Evolutionary conservation across 164 flowering plant species (phyloP), one percentile per base, ranked within the genome.

Genomic region (Taxillus chinensis): DNA sequence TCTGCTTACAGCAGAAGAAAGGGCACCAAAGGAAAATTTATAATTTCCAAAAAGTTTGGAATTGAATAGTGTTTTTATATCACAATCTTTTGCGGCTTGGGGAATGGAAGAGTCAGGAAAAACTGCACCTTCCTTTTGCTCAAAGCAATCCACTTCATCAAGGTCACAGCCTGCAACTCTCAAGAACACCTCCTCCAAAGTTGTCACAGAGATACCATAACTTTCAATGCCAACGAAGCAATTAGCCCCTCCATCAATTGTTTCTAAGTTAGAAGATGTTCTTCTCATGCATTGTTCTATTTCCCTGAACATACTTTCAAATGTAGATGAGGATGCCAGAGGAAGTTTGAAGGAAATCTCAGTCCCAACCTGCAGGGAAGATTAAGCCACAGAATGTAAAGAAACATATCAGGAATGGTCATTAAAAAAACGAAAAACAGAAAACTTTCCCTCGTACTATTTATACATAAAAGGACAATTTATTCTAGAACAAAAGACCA

Each of bases 291-390:
- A 83, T 53, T 79, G 71, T 77, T 95, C 96, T 71, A 95, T 84
- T 79, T 95, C 99, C 66, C 75, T 77, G 70, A 95, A 91, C 97
- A 95, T 91, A 65, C 73, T 73, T 63, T 91, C 97, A 74, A 95
- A 95, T 45, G 85, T 78, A 17, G 88, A 75, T 15, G 97, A 83
- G 8, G 99, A 91, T 68, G 97, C 77, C 41, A 95, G 72, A 64
- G 99, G 99, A 66, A 95, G 95, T 78, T 87, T 87, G 78, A 91
- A 95, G 50, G 96, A 89, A 69, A 95, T 80, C 77, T 95, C 99
- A 27, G 84, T 86, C 63, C 96, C 99, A 70, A 89, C 99, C 99
- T 93, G 78, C 70, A 65, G 15, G 5, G 55, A 38, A 69, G 4
- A 71, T 52, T 13, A 43, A 63, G 41, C 48, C 9, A 60, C 63